These are phyloP conservation scores for Septoria petroselini DNA, from an alignment of 2,329 filamentous ascomycete genomes.

Conservation along the genomic window DNA sequence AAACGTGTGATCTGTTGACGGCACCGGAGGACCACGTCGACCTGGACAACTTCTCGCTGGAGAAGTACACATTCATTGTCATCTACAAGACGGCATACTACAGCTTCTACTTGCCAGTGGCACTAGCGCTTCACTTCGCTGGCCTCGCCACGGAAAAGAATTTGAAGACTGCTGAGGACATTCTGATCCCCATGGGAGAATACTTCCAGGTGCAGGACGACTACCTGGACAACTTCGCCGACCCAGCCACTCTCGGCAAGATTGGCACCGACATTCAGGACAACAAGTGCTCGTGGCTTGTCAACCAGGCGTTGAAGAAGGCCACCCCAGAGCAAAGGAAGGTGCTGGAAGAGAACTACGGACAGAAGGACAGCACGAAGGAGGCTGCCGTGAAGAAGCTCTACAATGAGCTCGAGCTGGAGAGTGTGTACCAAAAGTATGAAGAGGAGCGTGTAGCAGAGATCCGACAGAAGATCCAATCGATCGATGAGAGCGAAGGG, in stretches of 20 bases:
- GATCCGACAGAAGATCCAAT: constrained; percentile 69
- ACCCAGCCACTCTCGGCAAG: constrained; percentile 91
- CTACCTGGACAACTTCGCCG: constrained; percentile 96
- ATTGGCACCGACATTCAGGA: constrained; percentile 98
- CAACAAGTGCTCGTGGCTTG: constrained; percentile 98
- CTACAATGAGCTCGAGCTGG: constrained; percentile 79
- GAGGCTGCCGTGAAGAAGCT: constrained; percentile 86
- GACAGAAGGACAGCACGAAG: constrained; percentile 77
- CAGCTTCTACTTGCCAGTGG: constrained; percentile 96
- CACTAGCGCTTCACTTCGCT: constrained; percentile 80
- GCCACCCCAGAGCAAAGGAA: constrained; percentile 81
- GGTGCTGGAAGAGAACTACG: constrained; percentile 89
- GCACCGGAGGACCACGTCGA: constrained; percentile 92
- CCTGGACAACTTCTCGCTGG: constrained; percentile 89
- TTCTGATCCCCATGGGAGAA: constrained; percentile 94
- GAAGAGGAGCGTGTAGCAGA: constrained; percentile 84
- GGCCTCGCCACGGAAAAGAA: constrained; percentile 83
- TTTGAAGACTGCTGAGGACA: constrained; percentile 82
- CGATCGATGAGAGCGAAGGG: constrained; percentile 80
- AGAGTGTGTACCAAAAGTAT: constrained; percentile 80
- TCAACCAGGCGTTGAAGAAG: constrained; percentile 86
- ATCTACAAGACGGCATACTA: constrained; percentile 99
- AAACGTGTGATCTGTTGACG: constrained; percentile 90
- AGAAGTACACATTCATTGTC: constrained; percentile 97
- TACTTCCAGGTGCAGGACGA: constrained; percentile 99